These are phyloP conservation scores for Pterothamnion heteromorphum DNA, from an alignment of 31 red algal species.

Conservation along the genomic window DNA sequence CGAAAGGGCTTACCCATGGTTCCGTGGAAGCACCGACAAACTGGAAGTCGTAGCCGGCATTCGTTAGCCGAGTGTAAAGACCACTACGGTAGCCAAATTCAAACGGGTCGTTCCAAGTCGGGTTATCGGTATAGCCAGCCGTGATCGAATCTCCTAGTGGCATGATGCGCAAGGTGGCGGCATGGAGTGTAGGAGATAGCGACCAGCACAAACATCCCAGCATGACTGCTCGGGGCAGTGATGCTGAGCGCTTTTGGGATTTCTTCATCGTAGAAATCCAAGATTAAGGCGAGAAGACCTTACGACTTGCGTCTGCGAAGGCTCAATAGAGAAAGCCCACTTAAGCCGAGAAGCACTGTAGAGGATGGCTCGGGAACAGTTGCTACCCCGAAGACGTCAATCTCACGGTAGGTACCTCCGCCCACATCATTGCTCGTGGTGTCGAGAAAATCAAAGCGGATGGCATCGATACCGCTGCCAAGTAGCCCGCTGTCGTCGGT, in stretches of 20 bases:
- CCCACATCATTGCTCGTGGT: too few species aligned
- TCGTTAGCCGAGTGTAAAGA: not conserved
- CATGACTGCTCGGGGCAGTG: too few species aligned
- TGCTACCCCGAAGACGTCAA: not conserved
- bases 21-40: not conserved
- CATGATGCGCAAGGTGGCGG: not conserved
- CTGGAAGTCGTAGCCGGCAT: not conserved
- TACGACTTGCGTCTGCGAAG: too few species aligned
- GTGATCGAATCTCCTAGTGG: not conserved
- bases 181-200: too few species aligned
- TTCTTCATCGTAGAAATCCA: too few species aligned
- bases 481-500: not conserved
- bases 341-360: too few species aligned
- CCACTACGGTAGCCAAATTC: not conserved
- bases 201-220: too few species aligned
- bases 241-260: too few species aligned
- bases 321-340: too few species aligned
- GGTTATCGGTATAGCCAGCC: not conserved
- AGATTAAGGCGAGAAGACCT: too few species aligned
- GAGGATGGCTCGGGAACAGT: too few species aligned
- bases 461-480: not conserved
- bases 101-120: not conserved
- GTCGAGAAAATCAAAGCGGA: not conserved
- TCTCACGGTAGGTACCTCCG: not conserved
- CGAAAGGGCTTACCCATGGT: not conserved